These are phyloP conservation scores for Diaporthe batatas DNA, from an alignment of 2,329 filamentous ascomycete species.

Conservation along the genomic window DNA sequence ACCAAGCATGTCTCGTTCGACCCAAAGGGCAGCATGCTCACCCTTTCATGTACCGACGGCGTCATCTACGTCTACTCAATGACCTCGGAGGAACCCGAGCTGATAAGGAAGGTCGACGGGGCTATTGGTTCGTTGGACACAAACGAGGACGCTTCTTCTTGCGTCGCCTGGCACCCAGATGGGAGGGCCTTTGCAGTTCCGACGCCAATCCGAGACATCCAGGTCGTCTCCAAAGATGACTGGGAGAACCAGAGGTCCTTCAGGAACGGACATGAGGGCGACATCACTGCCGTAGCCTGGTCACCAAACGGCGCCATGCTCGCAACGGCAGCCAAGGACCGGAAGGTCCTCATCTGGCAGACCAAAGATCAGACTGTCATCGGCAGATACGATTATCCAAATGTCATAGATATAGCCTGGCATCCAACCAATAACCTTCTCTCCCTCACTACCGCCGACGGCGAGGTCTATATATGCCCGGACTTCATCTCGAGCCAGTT, in stretches of 20 bases:
- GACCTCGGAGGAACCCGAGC: constrained; percentile 80
- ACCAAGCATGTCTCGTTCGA: constrained; percentile 95
- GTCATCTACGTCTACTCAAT: constrained; percentile 91
- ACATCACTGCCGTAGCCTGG: constrained; percentile 91
- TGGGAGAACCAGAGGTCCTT: constrained; percentile 91
- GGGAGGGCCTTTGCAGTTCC: constrained; percentile 90
- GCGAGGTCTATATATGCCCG: constrained; percentile 91
- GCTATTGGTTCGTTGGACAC: constrained; percentile 84
- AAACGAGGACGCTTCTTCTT: constrained; percentile 81
- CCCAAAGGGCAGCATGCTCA: constrained; percentile 78
- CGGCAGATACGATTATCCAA: constrained; percentile 82
- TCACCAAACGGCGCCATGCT: constrained; percentile 94
- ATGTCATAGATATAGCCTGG: constrained; percentile 90
- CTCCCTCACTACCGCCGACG: constrained; percentile 92
- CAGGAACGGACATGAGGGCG: constrained; percentile 81
- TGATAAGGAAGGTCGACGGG: constrained; percentile 85
- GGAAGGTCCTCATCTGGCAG: constrained; percentile 87
- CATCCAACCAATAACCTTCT: constrained; percentile 90
- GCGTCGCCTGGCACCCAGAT: constrained; percentile 92
- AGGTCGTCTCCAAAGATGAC: constrained; percentile 88
- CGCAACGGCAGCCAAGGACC: constrained; percentile 76
- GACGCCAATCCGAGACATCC: constrained; percentile 84
- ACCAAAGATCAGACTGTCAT: constrained; percentile 87
- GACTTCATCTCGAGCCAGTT: constrained; percentile 75
- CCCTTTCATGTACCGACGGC: constrained; percentile 90